These are phyloP conservation scores for Arthrobotrys iridis DNA, from an alignment of 2,329 filamentous ascomycete genomes.

Conservation along the genomic window DNA sequence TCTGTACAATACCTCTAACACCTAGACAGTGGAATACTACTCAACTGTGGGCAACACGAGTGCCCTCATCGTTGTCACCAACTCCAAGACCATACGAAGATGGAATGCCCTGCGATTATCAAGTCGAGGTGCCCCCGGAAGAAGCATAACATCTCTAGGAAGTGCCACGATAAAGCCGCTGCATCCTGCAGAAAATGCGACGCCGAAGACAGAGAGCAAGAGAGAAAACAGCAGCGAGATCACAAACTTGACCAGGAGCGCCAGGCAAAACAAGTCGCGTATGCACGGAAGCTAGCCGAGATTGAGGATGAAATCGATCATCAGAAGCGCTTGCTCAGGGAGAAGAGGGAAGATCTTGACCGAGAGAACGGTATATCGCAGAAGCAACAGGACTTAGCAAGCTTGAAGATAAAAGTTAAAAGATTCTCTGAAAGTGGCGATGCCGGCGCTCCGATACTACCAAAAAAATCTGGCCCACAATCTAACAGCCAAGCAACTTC, in stretches of 20 bases:
- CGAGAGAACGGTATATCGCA: constrained; percentile 64
- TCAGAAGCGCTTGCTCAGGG: constrained; percentile 63
- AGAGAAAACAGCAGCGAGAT: constrained; percentile 64
- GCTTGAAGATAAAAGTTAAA: constrained; percentile 60
- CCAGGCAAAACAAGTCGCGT: constrained; percentile 64
- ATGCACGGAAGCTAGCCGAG: constrained; percentile 64
- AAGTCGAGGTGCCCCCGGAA: constrained; percentile 65
- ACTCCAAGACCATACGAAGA: constrained; percentile 69
- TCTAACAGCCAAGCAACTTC: constrained; percentile 10
- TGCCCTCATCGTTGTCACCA: constrained; percentile 73
- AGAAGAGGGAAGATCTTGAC: constrained; percentile 63
- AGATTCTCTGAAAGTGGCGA: constrained; percentile 26
- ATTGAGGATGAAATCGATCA: constrained; percentile 69
- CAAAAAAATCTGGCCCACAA: constrained; percentile 10
- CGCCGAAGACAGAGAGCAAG: constrained; percentile 64
- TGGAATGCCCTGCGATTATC: constrained; percentile 64
- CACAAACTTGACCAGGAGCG: constrained; percentile 67
- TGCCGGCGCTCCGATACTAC: constrained; percentile 20
- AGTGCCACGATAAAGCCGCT: constrained; percentile 64
- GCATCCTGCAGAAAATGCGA: constrained; percentile 66
- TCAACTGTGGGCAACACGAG: constrained; percentile 70
- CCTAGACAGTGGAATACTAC: constrained; percentile 62
- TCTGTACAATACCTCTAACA: constrained; percentile 20
- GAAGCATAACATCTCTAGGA: constrained; percentile 65
- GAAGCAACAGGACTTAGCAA: constrained; percentile 64